phyloP scores from a whole-genome alignment of 1,284 basidiomycete genomes.

The Cutaneotrichosporon dermatis region DNA sequence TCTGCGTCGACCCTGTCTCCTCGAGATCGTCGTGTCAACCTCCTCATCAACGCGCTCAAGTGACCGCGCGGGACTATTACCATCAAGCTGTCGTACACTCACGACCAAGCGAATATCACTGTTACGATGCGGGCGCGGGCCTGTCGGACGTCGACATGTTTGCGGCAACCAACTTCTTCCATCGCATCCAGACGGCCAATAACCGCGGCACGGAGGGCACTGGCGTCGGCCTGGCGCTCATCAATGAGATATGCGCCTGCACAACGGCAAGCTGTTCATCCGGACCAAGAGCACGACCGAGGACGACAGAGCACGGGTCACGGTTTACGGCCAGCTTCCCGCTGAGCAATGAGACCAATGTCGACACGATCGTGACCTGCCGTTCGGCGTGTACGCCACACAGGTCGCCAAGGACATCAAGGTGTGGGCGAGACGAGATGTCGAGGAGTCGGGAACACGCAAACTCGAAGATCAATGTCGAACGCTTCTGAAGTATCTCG shows the following conservation, averaged over 20 bases:
- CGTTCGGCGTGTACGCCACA: slow-evolving; percentile 19
- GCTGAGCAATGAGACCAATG: neutral
- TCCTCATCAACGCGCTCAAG: slow-evolving; percentile 47
- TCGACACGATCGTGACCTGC: neutral
- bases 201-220: slow-evolving; percentile 11
- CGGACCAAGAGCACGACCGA: neutral
- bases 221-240: slow-evolving; percentile 24
- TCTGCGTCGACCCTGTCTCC: slow-evolving; percentile 45
- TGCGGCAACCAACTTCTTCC: slow-evolving; percentile 30
- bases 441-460: neutral
- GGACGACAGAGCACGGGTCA: neutral
- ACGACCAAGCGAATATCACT: slow-evolving; percentile 29
- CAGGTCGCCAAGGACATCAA: slow-evolving; percentile 1
- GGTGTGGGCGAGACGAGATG: slow-evolving; percentile 2
- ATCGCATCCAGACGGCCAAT: slow-evolving; percentile 27
- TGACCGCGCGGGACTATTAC: slow-evolving; percentile 34
- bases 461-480: too few relatives aligned
- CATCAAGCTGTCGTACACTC: slow-evolving; percentile 28
- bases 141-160: slow-evolving; percentile 35
- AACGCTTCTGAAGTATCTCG: neutral
- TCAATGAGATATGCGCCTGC: slow-evolving; percentile 48
- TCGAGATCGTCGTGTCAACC: slow-evolving; percentile 48
- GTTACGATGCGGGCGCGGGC: slow-evolving; percentile 50
- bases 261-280: slow-evolving; percentile 47
- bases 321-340: slow-evolving; percentile 23